Conservation (phyloP, 306 rosid species). For the Erythrophleum fordii region DNA sequence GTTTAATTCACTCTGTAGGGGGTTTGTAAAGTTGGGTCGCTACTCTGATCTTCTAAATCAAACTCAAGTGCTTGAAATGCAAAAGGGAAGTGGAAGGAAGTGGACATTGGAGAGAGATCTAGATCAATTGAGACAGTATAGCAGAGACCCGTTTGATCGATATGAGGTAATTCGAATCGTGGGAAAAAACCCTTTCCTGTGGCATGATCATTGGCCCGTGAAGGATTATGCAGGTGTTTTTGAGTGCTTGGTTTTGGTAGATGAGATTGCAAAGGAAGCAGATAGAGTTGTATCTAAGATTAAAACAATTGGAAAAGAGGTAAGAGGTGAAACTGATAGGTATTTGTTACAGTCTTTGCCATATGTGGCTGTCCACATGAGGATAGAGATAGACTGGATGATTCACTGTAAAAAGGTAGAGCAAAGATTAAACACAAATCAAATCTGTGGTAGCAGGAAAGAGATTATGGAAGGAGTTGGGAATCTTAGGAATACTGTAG, state of each 20-base stretch:
- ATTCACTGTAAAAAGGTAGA: conserved; percentile 86
- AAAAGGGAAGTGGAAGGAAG: conserved; percentile 93
- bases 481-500: conserved; percentile 41
- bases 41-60: conserved; percentile 52
- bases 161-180: conserved; percentile 67
- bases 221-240: conserved; percentile 81
- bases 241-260: conserved; percentile 81
- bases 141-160: conserved; percentile 52
- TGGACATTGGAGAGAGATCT: conserved; percentile 87
- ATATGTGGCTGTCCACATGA: conserved; percentile 87
- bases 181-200: conserved; percentile 89
- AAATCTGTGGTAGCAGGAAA: conserved; percentile 81
- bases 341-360: conserved; percentile 47
- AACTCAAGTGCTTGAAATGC: conserved; percentile 61
- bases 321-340: conserved; percentile 14
- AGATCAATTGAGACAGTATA: conserved; percentile 64
- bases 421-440: conserved; percentile 62
- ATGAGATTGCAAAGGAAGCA: conserved; percentile 69
- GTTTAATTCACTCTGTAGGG: conserved; percentile 69
- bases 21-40: conserved; percentile 67
- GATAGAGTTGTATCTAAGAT: conserved; percentile 73
- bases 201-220: conserved; percentile 99
- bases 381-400: conserved; percentile 97
- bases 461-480: conserved; percentile 77
- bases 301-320: conserved; percentile 55